Evolutionary conservation across 2,329 filamentous ascomycete genomes (phyloP).

Genomic region (Metarhizium brunneum): DNA sequence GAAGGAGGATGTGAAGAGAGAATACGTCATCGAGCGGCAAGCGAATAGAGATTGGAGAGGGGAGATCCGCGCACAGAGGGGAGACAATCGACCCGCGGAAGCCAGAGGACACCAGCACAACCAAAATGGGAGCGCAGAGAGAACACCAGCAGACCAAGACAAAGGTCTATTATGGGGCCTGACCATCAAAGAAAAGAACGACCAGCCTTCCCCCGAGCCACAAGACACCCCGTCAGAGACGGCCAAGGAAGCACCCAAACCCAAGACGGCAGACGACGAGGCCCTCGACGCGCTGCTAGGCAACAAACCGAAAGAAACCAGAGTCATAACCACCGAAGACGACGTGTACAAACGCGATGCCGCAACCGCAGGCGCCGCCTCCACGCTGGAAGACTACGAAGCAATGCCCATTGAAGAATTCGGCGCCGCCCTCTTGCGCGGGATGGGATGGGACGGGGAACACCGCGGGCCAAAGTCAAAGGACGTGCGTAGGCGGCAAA

Average conservation of each 20-base stretch:
- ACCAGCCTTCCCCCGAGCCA: slow-evolving; percentile 23
- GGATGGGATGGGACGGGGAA: slow-evolving; percentile 89
- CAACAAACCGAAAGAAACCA: slow-evolving; percentile 31
- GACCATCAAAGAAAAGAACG: slow-evolving; percentile 36
- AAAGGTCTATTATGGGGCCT: slow-evolving; percentile 48
- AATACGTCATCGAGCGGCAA: slow-evolving; percentile 48
- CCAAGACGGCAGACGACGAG: slow-evolving; percentile 32
- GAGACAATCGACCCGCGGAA: slow-evolving; percentile 50
- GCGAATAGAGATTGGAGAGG: slow-evolving; percentile 55
- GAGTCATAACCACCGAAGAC: slow-evolving; percentile 50
- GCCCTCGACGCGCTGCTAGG: slow-evolving; percentile 61
- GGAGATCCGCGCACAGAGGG: slow-evolving; percentile 41
- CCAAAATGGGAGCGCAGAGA: slow-evolving; percentile 16
- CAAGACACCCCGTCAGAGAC: not conserved
- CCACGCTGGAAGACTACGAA: slow-evolving; percentile 76
- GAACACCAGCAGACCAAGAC: slow-evolving; percentile 34
- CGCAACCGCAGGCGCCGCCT: slow-evolving; percentile 60
- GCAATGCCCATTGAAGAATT: slow-evolving; percentile 91
- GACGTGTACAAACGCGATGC: slow-evolving; percentile 65
- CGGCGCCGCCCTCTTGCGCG: slow-evolving; percentile 77
- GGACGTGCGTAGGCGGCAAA: slow-evolving; percentile 62
- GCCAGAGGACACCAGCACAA: slow-evolving; percentile 34
- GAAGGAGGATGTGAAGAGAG: slow-evolving; percentile 22
- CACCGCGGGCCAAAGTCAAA: slow-evolving; percentile 44
- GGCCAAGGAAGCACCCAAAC: not conserved